These are phyloP conservation scores for Trichosporon coremiiforme DNA, from an alignment of 1,284 basidiomycete species.

Conservation along the genomic window DNA sequence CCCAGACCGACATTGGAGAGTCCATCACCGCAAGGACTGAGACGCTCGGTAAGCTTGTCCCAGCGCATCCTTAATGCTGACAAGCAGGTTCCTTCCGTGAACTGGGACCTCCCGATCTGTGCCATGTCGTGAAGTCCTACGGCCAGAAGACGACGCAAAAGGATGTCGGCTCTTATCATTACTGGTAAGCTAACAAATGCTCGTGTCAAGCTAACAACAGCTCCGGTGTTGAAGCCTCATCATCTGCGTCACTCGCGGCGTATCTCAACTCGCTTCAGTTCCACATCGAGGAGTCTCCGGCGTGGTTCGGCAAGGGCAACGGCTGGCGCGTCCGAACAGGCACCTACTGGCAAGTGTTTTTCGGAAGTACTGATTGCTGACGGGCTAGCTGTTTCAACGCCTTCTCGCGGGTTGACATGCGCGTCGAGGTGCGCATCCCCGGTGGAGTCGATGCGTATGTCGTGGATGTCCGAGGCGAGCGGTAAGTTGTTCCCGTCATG, in stretches of 20 bases:
- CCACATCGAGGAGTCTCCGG: conserved; percentile 83
- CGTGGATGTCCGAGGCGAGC: conserved; percentile 89
- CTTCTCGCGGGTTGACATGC: conserved; percentile 92
- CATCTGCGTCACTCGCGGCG: conserved; percentile 93
- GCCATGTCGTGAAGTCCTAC: conserved; percentile 91
- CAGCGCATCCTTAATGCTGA: too few relatives aligned
- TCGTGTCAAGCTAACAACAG: conserved; percentile 51
- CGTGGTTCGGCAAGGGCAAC: conserved; percentile 86
- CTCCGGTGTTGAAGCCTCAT: conserved; percentile 95
- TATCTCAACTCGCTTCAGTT: conserved; percentile 98
- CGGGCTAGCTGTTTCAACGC: conserved; percentile 87
- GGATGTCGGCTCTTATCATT: conserved; percentile 93
- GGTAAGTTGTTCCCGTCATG: conserved; percentile 63
- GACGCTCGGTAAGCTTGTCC: conserved; percentile 78
- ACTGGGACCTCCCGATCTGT: conserved; percentile 94
- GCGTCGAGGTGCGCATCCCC: conserved; percentile 97
- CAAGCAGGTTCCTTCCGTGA: conserved; percentile 84
- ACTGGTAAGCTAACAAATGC: conserved; percentile 56
- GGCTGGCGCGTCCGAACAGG: conserved; percentile 94
- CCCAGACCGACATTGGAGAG: conserved; percentile 86
- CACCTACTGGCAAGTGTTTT: conserved; percentile 76
- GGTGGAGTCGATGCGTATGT: conserved; percentile 95
- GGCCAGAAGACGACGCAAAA: conserved; percentile 73
- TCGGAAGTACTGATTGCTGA: not conserved
- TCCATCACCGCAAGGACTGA: conserved; percentile 87